These are phyloP conservation scores for Komagataella pastoris DNA, from an alignment of 805 yeast species.

Conservation along the genomic window DNA sequence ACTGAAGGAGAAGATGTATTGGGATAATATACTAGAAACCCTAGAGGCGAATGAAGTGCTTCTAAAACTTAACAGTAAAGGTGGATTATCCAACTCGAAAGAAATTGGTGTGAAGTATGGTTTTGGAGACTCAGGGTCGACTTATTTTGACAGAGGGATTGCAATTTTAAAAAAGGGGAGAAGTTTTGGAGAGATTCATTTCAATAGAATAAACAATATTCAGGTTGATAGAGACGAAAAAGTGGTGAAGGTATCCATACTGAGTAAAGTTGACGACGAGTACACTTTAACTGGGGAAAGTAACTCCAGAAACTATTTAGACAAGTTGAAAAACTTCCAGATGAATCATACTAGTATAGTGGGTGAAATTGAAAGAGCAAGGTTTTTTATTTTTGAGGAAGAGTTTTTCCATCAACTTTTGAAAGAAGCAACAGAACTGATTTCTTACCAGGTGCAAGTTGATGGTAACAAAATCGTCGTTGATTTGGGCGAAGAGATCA, in stretches of 20 bases:
- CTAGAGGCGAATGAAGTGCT: conserved; percentile 45
- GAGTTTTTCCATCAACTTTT: conserved; percentile 71
- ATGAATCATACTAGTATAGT: conserved; percentile 23
- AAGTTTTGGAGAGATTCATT: conserved; percentile 27
- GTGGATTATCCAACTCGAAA: conserved; percentile 34
- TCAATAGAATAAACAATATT: conserved; percentile 19
- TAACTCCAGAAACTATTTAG: conserved; percentile 7
- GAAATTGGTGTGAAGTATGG: conserved; percentile 79
- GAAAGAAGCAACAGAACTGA: conserved; percentile 59
- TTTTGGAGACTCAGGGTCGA: conserved; percentile 82
- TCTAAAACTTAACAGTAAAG: conserved; percentile 50
- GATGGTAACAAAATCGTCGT: conserved; percentile 52
- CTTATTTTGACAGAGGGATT: conserved; percentile 57
- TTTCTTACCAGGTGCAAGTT: conserved; percentile 55
- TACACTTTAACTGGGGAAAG: conserved; percentile 41
- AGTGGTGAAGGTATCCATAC: conserved; percentile 40
- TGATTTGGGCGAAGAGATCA: conserved; percentile 48
- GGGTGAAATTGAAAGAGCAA: conserved; percentile 49
- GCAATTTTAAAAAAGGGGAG: conserved; percentile 49
- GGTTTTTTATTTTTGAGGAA: conserved; percentile 74
- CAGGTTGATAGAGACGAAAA: conserved; percentile 24
- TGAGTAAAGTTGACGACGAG: conserved; percentile 40
- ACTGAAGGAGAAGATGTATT: conserved; percentile 48
- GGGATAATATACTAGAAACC: conserved; percentile 37
- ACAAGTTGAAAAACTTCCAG: not conserved